Evolutionary conservation across 306 rosid genomes (phyloP).

Genomic region (Senna siamea): DNA sequence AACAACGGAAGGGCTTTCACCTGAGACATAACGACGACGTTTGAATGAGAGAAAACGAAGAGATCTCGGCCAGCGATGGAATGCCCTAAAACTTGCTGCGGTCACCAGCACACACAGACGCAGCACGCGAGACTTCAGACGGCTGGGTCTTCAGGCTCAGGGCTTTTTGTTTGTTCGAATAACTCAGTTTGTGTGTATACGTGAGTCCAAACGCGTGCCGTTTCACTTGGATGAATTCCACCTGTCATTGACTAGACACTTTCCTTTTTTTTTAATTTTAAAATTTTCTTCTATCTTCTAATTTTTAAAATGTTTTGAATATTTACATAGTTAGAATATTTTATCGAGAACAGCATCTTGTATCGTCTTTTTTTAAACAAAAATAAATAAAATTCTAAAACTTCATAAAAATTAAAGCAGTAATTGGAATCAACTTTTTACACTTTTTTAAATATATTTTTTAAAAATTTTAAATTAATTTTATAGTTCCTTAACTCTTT

Average conservation of each 20-base stretch:
- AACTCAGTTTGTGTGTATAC: neutral
- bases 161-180: neutral
- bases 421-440: too few species aligned
- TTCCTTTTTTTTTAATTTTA: too few species aligned
- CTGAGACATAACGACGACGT: slow-evolving; percentile 49
- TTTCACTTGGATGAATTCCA: neutral
- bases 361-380: too few species aligned
- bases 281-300: too few species aligned
- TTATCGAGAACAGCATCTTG: too few species aligned
- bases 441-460: too few species aligned
- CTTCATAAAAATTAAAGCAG: too few species aligned
- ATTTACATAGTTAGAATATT: too few species aligned
- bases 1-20: slow-evolving; percentile 29
- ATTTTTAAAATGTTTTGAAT: too few species aligned
- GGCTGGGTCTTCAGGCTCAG: neutral
- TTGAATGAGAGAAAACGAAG: slow-evolving; percentile 8
- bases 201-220: neutral
- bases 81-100: neutral
- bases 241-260: neutral
- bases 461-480: too few species aligned
- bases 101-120: neutral
- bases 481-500: too few species aligned
- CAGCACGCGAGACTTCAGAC: neutral
- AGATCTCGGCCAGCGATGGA: slow-evolving; percentile 18
- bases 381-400: too few species aligned